These are phyloP conservation scores for Candida schatavii DNA, from an alignment of 805 yeast genomes.

Conservation along the genomic window DNA sequence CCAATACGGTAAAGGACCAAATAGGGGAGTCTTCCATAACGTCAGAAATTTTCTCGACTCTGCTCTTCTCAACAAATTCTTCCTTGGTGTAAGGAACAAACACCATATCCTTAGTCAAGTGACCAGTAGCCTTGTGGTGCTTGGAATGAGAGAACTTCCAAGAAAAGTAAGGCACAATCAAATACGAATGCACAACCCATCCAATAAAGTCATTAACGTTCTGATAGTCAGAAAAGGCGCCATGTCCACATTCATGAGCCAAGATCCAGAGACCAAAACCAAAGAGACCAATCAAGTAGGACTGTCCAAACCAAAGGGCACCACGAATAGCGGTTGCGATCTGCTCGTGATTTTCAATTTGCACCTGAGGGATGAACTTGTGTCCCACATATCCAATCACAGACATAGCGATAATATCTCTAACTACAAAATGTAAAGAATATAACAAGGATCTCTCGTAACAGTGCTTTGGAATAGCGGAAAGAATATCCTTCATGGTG, in stretches of 20 bases:
- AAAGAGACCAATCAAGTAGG: constrained; percentile 43
- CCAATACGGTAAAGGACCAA: constrained; percentile 36
- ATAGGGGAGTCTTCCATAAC: constrained; percentile 57
- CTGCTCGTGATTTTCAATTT: constrained; percentile 15
- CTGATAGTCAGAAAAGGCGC: constrained; percentile 55
- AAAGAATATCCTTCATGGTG: constrained; percentile 54
- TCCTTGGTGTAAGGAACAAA: constrained; percentile 55
- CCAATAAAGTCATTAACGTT: constrained; percentile 55
- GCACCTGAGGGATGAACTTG: constrained; percentile 41
- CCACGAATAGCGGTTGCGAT: constrained; percentile 30
- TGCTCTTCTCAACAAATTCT: constrained; percentile 33
- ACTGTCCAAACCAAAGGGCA: constrained; percentile 39
- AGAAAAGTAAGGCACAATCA: constrained; percentile 58
- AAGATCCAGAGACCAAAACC: constrained; percentile 61
- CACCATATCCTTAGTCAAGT: constrained; percentile 57
- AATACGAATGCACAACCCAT: constrained; percentile 58
- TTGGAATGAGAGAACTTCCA: constrained; percentile 61
- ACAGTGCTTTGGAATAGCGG: constrained; percentile 60
- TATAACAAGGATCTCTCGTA: constrained; percentile 50
- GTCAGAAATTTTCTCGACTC: constrained; percentile 39
- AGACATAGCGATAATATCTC: constrained; percentile 49
- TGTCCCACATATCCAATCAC: constrained; percentile 42
- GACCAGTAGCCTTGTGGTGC: constrained; percentile 66
- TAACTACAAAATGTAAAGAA: constrained; percentile 50
- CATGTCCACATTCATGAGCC: constrained; percentile 67